Evolutionary conservation across 2,329 filamentous ascomycete species (phyloP), one percentile per base, ranked within the genome.

Genomic region (Aspergillus sp.): DNA sequence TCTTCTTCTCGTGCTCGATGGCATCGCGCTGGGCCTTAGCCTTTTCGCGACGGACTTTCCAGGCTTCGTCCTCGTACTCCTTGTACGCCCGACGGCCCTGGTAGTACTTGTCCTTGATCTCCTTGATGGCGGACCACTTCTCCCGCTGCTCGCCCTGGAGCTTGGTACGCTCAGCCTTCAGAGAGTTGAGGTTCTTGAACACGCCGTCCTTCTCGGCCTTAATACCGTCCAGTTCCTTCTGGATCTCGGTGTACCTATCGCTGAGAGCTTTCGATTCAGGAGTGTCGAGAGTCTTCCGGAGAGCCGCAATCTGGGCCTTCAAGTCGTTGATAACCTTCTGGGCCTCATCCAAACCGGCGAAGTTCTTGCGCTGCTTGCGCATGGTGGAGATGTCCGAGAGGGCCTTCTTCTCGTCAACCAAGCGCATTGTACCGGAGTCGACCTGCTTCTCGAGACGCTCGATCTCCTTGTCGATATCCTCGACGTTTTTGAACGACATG

Each of bases 331-430:
- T 97, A 56, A 79, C 79, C 78, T 94, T 94, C 72, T 97, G 87
- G 32, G 82, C 77, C 49, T 86, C 82, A 50, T 94, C 88, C 61
- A 97, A 85, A 52, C 82, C 80, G 48, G 83, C 81, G 67, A 98
- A 96, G 70, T 82, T 85, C 81, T 96, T 97, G 73, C 87, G 87
- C 62, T 86, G 80, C 76, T 94, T 94, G 69, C 86, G 84, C 56
- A 97, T 74, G 66, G 74, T 84, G 42, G 85, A 86, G 59, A 95
- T 84, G 60, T 96, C 88, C 43, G 79, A 73, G 19, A 97, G 77
- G 6, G 88, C 83, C 79, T 96, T 97, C 78, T 88, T 94, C 80
- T 97, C 93, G 60, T 98, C 93, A 7, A 97, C 93, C 44, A 98
- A 76, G 73, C 90, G 94, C 85, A 98, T 90, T 66, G 80, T 85